Conservation (phyloP, 2,329 filamentous ascomycete species). For the Penicillium sp. region DNA sequence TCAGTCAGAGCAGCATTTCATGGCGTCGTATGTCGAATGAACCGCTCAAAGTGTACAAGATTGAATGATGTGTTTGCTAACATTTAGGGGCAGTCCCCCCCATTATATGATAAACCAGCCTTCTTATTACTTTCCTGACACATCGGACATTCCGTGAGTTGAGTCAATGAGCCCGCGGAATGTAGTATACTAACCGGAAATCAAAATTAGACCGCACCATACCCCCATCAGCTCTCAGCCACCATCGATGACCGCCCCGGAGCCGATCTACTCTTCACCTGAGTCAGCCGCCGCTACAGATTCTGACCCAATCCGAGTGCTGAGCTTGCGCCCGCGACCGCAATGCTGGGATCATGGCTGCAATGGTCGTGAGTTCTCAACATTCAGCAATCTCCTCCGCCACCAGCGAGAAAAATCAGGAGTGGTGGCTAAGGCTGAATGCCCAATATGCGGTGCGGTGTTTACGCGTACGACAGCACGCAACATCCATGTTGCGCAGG, state of each 20-base stretch:
- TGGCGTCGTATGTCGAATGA: slow-evolving; percentile 20
- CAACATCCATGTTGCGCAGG: slow-evolving; percentile 81
- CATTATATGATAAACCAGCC: slow-evolving; percentile 37
- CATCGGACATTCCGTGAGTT: slow-evolving; percentile 34
- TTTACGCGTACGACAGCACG: slow-evolving; percentile 87
- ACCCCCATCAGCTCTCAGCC: slow-evolving; percentile 29
- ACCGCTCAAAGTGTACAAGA: neutral
- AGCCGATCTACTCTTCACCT: slow-evolving; percentile 31
- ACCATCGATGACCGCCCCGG: slow-evolving; percentile 25
- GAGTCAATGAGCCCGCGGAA: neutral
- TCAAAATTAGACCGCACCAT: slow-evolving; percentile 21
- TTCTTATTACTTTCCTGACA: slow-evolving; percentile 36
- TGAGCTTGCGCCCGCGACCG: slow-evolving; percentile 81
- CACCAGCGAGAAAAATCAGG: slow-evolving; percentile 95
- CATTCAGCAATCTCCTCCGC: slow-evolving; percentile 88
- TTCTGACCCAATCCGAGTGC: slow-evolving; percentile 61
- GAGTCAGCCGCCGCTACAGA: slow-evolving; percentile 33
- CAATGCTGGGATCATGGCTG: slow-evolving; percentile 98
- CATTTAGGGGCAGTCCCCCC: slow-evolving; percentile 23
- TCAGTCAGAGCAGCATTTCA: slow-evolving; percentile 18
- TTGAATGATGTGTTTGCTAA: slow-evolving; percentile 12
- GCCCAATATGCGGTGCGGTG: slow-evolving; percentile 86
- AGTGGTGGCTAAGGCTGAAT: slow-evolving; percentile 82
- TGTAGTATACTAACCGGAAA: slow-evolving; percentile 12
- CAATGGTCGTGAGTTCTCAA: slow-evolving; percentile 92